Evolutionary conservation across 2,329 filamentous ascomycete genomes (phyloP), one percentile per base, ranked within the genome.

Genomic region (Fusarium sp.): DNA sequence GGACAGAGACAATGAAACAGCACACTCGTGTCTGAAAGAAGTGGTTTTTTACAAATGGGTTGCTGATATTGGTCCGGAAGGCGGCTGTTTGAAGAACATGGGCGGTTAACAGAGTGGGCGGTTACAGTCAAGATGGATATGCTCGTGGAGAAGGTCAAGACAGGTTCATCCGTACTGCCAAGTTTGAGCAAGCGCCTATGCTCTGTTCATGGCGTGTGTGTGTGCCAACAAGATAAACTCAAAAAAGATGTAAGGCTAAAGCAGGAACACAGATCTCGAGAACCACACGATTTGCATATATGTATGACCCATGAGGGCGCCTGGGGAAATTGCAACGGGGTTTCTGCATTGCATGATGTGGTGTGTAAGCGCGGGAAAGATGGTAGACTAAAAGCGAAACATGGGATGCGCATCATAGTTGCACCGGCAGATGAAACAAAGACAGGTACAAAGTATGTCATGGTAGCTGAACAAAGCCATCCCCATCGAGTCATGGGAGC

Each of bases 51-150:
- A 76, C 69, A 70, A 78, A 83, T 73, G 79, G 81, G 80, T 80
- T 78, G 78, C 80, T 81, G 82, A 85, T 83, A 88, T 87, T 88
- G 86, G 86, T 82, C 83, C 78, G 76, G 73, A 70, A 65, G 82
- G 84, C 83, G 83, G 83, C 79, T 85, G 83, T 86, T 80, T 85
- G 42, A 42, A 41, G 81, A 79, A 57, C 20, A 20, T 40, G 73
- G 75, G 75, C 75, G 75, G 75, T 74, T 76, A 77, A 68, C 53
- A 32, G 15, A 41, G 52, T 73, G 66, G 73, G 75, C 75, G 75
- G 71, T 67, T 75, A 77, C 62, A 56, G 44, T 26, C 52, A 20
- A 45, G 15, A 65, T 38, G 54, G 42, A 35, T n/a, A 54, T 63
- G 45, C n/a, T 23, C 23, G 41, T 63, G 52, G 57, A 56, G 49